phyloP scores from a whole-genome alignment of 2,329 filamentous ascomycete species.

The Xylariaceae sp. region DNA sequence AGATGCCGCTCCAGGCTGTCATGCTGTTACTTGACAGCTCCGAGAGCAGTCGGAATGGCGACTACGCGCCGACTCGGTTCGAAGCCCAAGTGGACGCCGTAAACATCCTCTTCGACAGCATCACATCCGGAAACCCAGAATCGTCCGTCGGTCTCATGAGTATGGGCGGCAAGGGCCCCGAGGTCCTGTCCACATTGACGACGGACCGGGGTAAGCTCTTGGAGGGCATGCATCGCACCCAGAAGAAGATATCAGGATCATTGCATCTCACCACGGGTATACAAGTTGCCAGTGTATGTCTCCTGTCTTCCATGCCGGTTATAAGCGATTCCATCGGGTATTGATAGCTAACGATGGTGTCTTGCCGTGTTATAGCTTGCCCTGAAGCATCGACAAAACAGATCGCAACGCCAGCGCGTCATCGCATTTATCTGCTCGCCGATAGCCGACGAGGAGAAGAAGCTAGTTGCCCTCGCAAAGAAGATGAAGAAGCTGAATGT shows the following conservation, averaged over 20 bases:
- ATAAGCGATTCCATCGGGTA: not conserved
- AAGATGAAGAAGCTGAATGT: slow-evolving; percentile 99
- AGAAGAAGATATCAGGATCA: slow-evolving; percentile 83
- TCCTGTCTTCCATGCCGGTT: not conserved
- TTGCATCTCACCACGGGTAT: slow-evolving; percentile 89
- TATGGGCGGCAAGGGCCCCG: slow-evolving; percentile 96
- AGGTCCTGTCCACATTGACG: slow-evolving; percentile 93
- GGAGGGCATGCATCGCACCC: slow-evolving; percentile 82
- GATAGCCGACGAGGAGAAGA: slow-evolving; percentile 82
- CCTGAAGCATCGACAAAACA: slow-evolving; percentile 96
- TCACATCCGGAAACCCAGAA: slow-evolving; percentile 92
- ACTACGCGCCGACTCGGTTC: slow-evolving; percentile 85
- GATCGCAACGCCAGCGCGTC: slow-evolving; percentile 92
- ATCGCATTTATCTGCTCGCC: slow-evolving; percentile 95
- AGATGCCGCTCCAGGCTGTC: slow-evolving; percentile 97
- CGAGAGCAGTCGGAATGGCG: slow-evolving; percentile 96
- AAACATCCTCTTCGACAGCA: slow-evolving; percentile 90
- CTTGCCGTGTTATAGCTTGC: slow-evolving; percentile 59
- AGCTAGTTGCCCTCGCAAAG: slow-evolving; percentile 82
- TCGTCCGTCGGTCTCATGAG: slow-evolving; percentile 97
- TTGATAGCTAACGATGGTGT: slow-evolving; percentile 21
- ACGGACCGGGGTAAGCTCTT: slow-evolving; percentile 95
- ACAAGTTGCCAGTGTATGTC: slow-evolving; percentile 83
- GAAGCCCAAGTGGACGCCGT: slow-evolving; percentile 94
- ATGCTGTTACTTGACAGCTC: slow-evolving; percentile 99